A percentile compares a stretch with the other conserved stretches of the same genome.
Evolutionary conservation across 345 rosid species (phyloP).

Genomic region (Populus euphratica): DNA sequence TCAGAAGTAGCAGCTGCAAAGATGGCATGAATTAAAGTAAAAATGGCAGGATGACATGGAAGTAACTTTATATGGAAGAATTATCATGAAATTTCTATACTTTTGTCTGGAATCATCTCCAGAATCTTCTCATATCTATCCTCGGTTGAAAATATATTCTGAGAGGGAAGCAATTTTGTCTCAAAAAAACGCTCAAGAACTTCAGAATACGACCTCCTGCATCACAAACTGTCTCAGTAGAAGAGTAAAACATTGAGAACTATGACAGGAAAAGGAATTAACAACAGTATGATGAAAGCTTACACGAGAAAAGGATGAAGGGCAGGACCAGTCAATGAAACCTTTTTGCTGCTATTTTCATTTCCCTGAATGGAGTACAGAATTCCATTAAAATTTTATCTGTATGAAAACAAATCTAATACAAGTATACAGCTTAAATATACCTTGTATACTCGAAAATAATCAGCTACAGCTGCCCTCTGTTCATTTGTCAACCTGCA

Average conservation of each 20-base stretch:
- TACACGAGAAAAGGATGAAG: conserved; percentile 94
- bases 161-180: conserved; percentile 58
- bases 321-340: conserved; percentile 56
- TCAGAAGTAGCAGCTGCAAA: conserved; percentile 68
- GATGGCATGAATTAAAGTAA: not conserved
- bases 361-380: conserved; percentile 52
- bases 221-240: conserved; percentile 15
- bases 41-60: conserved; percentile 3
- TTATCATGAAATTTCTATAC: conserved; percentile 29
- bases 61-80: not conserved
- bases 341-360: conserved; percentile 72
- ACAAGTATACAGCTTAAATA: not conserved
- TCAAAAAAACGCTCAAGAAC: conserved; percentile 71
- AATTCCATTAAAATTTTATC: conserved; percentile 6
- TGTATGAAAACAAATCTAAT: not conserved
- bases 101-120: conserved; percentile 81
- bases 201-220: conserved; percentile 83
- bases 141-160: conserved; percentile 58
- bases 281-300: conserved; percentile 26
- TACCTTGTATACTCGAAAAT: conserved; percentile 84
- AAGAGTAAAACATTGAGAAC: conserved; percentile 1
- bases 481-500: conserved; percentile 86
- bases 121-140: conserved; percentile 83
- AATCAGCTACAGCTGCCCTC: conserved; percentile 84
- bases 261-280: not conserved